Evolutionary conservation across 176 grass and related monocot species (phyloP), one percentile per base, ranked within the genome.

Genomic region (Melocanna baccifera): DNA sequence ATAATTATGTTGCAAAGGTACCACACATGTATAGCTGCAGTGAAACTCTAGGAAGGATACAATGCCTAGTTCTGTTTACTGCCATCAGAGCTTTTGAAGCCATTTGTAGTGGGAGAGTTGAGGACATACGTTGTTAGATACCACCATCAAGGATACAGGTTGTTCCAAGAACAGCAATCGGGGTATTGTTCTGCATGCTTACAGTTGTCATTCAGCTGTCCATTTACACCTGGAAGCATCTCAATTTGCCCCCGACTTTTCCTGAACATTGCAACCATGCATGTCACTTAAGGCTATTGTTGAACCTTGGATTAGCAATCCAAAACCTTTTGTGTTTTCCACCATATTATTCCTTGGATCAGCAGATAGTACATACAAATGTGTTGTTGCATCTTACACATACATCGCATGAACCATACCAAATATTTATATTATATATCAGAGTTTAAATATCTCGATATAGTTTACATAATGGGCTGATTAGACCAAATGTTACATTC

Each of bases 201-300:
- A 36, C 75, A 25, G 55, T 82, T 82, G 83, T 56, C 79, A 77
- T 78, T 71, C 88, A 82, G 66, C 56, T 83, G 83, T 88, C 74
- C 26, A 43, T 19, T 77, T 66, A 86, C 73, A 58, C 46, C 58
- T 72, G 82, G 73, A 81, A 78, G 52, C 64, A 37, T 65, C 84
- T 28, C 46, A 7, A 47, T 48, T 83, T 72, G 57, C 28, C 45
- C 13, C 68, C 22, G 28, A 50, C 73, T 73, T 11, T 86, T 86
- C 73, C 7, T 22, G 8, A 82, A 78, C 83, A 81, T 19, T 52
- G 76, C 79, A 59, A 14, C 29, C 32, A 75, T 32, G 55, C 45
- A 13, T 56, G 71, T 3, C 71, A 30, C 55, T 83, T 51, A 62
- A 71, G 34, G 14, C 67, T 45, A 56, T 26, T 36, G 34, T 36